A percentile compares a stretch with the other conserved stretches of the same genome.
phyloP scores from a whole-genome alignment of 768 basidiomycete species.

The Psilocybe subaeruginosa region DNA sequence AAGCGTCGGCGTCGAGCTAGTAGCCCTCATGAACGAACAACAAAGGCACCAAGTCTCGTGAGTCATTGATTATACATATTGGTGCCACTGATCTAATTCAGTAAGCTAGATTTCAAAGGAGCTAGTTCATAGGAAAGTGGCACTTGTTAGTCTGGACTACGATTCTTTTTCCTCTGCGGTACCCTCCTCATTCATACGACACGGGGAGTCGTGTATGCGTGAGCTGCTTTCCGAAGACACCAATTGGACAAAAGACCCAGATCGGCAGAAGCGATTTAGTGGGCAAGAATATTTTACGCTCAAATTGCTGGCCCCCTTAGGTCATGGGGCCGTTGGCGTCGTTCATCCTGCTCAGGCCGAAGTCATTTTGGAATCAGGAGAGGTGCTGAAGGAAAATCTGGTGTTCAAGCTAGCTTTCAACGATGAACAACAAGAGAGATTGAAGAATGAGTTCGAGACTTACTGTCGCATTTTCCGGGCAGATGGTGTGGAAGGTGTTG shows the following conservation, averaged over 20 bases:
- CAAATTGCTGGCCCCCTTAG: slow-evolving; percentile 2
- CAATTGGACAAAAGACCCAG: neutral
- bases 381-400: neutral
- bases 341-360: slow-evolving; percentile 9
- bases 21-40: slow-evolving; percentile 4
- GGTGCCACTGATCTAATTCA: too few species aligned
- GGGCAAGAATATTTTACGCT: neutral
- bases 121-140: neutral
- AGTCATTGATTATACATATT: too few species aligned
- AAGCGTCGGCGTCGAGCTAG: neutral
- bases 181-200: slow-evolving; percentile 9
- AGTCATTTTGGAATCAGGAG: neutral
- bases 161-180: neutral
- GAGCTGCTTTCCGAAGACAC: too few species aligned
- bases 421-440: neutral
- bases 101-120: neutral
- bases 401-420: slow-evolving; percentile 10
- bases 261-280: neutral
- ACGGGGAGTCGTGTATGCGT: slow-evolving; percentile 1
- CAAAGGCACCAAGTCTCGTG: too few species aligned
- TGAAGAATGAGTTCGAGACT: slow-evolving; percentile 1
- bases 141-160: slow-evolving; percentile 1
- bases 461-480: neutral
- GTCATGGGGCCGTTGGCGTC: slow-evolving; percentile 14
- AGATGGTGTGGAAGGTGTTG: neutral